phyloP scores from a whole-genome alignment of 352 stramenopile genomes.

The Globisporangium abappressorium region DNA sequence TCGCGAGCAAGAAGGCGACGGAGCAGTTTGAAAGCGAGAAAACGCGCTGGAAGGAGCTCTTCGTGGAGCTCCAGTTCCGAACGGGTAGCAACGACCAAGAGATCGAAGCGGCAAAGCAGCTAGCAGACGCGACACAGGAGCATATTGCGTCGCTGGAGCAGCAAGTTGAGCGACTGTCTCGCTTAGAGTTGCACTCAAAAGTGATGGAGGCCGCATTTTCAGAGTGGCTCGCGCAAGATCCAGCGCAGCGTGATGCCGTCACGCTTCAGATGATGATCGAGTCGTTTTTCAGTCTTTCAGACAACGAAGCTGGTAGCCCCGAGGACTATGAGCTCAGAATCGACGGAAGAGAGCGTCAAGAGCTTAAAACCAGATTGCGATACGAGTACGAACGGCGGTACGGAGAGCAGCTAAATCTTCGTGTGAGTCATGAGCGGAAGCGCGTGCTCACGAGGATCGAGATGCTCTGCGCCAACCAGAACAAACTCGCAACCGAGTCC shows the following conservation, averaged over 20 bases:
- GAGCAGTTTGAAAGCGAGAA: conserved; percentile 33
- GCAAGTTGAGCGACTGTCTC: conserved; percentile 19
- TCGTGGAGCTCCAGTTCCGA: conserved; percentile 40
- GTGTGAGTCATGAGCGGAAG: conserved; percentile 53
- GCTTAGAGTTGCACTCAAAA: neutral
- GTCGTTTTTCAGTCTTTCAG: conserved; percentile 16
- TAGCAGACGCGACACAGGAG: conserved; percentile 28
- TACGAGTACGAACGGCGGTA: conserved; percentile 55
- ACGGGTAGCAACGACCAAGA: conserved; percentile 27
- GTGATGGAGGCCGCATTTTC: neutral
- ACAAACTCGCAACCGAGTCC: conserved; percentile 7
- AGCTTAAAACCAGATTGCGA: conserved; percentile 32
- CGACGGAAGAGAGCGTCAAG: conserved; percentile 7
- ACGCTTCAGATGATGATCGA: conserved; percentile 21
- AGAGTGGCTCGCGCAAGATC: conserved; percentile 5
- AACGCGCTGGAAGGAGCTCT: conserved; percentile 34
- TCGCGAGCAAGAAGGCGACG: conserved; percentile 32
- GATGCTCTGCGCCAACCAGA: conserved; percentile 29
- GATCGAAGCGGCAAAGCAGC: conserved; percentile 32
- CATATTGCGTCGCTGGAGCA: conserved; percentile 25
- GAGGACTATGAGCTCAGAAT: neutral
- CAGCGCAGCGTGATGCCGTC: neutral
- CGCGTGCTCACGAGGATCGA: conserved; percentile 50
- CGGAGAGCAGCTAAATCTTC: conserved; percentile 47
- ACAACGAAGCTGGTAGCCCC: neutral